These are phyloP conservation scores for Ophiostoma australiae DNA, from an alignment of 2,329 filamentous ascomycete species.

Conservation along the genomic window DNA sequence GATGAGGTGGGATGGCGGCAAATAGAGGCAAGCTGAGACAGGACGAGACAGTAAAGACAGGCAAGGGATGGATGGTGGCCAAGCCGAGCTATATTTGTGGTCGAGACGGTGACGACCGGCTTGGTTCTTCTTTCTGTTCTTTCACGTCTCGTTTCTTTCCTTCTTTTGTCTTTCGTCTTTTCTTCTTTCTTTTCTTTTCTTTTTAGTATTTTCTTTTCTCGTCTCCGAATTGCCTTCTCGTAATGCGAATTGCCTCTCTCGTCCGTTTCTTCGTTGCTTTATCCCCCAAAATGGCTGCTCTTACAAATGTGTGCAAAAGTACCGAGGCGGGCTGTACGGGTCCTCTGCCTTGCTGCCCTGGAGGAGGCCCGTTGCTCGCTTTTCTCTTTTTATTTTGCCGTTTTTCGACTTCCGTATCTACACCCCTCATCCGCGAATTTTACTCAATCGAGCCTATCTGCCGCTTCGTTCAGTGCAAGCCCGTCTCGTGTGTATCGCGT, in stretches of 20 bases:
- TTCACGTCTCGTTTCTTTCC: neutral
- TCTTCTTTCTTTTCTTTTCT: neutral
- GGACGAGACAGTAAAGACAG: neutral
- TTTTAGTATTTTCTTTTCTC: too few species aligned
- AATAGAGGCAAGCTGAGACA: neutral
- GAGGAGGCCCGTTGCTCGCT: neutral
- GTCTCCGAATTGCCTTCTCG: neutral
- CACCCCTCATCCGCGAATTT: neutral
- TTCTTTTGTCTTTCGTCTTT: neutral
- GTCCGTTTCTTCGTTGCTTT: neutral
- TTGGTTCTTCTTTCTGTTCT: neutral
- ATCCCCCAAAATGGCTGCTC: neutral
- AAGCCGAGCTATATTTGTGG: neutral
- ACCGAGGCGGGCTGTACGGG: neutral
- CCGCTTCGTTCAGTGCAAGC: neutral
- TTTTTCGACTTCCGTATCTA: conserved; percentile 8
- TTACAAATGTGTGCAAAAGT: conserved; percentile 6
- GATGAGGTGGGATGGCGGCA: neutral
- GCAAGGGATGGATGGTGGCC: conserved; percentile 4
- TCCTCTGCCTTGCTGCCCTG: neutral
- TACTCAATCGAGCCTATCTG: neutral
- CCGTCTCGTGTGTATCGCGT: neutral
- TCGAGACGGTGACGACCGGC: neutral
- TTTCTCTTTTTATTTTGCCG: neutral
- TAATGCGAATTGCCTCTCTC: neutral